phyloP scores from a whole-genome alignment of 495 filamentous ascomycete species.

The Apiosordaria backusii region DNA sequence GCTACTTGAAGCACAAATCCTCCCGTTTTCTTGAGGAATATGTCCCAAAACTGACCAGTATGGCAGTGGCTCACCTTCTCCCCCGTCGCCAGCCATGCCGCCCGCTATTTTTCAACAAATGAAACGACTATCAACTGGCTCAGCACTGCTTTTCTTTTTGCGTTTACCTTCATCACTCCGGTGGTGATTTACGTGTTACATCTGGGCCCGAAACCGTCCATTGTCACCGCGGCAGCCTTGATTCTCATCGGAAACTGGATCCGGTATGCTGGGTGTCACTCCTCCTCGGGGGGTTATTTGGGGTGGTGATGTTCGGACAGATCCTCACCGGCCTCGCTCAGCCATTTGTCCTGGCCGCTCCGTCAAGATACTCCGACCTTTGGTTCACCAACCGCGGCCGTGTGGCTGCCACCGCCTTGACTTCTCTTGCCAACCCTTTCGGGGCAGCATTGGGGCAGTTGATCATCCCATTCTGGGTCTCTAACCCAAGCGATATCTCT shows the following conservation, averaged over 20 bases:
- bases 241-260: slow-evolving; percentile 87
- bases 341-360: slow-evolving; percentile 86
- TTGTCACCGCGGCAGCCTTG: slow-evolving; percentile 68
- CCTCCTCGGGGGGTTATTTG: slow-evolving; percentile 56
- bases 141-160: slow-evolving; percentile 79
- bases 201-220: slow-evolving; percentile 71
- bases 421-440: slow-evolving; percentile 80
- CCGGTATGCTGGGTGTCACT: slow-evolving; percentile 74
- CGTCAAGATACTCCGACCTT: slow-evolving; percentile 85
- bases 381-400: slow-evolving; percentile 89
- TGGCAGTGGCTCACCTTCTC: slow-evolving; percentile 91
- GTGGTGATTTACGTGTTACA: slow-evolving; percentile 75
- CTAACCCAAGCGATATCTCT: slow-evolving; percentile 59
- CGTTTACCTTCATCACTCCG: slow-evolving; percentile 72
- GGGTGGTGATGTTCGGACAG: slow-evolving; percentile 89
- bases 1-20: neutral
- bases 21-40: neutral
- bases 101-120: slow-evolving; percentile 68
- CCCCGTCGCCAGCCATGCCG: slow-evolving; percentile 71
- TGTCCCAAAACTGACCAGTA: slow-evolving; percentile 10
- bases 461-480: slow-evolving; percentile 72
- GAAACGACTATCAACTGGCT: slow-evolving; percentile 89
- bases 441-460: slow-evolving; percentile 87
- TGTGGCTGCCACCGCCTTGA: slow-evolving; percentile 82
- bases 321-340: slow-evolving; percentile 86